Conservation (phyloP, 2,329 filamentous ascomycete species). For the Diaporthe ampelina region DNA sequence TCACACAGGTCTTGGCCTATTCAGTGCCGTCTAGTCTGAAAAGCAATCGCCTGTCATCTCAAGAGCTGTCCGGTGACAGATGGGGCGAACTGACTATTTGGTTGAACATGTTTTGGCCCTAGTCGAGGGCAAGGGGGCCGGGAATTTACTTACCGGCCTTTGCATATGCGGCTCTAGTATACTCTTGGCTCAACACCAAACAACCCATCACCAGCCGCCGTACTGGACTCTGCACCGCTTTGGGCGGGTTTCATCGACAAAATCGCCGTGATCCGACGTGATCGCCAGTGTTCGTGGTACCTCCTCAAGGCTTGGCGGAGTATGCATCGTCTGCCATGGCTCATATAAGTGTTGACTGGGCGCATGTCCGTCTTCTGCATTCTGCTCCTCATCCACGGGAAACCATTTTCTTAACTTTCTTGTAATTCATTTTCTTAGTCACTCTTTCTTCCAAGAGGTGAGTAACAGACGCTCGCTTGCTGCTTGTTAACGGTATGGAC, state of each 20-base stretch:
- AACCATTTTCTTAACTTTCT: neutral
- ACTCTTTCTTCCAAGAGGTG: conserved; percentile 33
- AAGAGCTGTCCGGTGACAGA: neutral
- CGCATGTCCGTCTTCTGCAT: neutral
- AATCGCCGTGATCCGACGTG: conserved; percentile 3
- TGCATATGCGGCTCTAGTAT: conserved; percentile 13
- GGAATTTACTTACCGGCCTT: conserved; percentile 5
- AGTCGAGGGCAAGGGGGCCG: neutral
- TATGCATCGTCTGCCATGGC: neutral
- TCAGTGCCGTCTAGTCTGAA: neutral
- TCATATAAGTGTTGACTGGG: conserved; percentile 22
- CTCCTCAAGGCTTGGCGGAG: neutral
- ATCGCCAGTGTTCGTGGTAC: neutral
- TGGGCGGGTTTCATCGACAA: conserved; percentile 35
- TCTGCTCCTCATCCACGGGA: neutral
- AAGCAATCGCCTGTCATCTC: neutral
- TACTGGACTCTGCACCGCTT: neutral
- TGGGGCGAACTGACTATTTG: neutral
- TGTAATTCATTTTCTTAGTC: conserved; percentile 11
- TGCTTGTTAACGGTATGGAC: neutral
- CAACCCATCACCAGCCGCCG: neutral
- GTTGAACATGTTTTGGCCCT: neutral
- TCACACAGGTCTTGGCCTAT: neutral
- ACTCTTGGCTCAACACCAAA: conserved; percentile 25
- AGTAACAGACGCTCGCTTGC: neutral